phyloP scores from a whole-genome alignment of 1,284 basidiomycete species.

The Pascua sp. region DNA sequence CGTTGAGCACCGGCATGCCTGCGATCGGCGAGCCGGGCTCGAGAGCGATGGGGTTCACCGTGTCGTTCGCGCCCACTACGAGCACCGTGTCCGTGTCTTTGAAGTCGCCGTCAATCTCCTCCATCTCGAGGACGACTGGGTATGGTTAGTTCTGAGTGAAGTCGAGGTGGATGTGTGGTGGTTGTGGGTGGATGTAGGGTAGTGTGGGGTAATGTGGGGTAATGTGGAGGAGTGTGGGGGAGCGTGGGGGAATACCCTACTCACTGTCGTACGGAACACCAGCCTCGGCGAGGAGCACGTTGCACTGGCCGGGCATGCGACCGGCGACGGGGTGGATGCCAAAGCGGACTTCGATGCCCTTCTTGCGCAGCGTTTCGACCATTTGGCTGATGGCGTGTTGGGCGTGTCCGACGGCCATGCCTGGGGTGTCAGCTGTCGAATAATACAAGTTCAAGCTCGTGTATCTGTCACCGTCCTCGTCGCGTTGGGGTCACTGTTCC shows the following conservation, averaged over 20 bases:
- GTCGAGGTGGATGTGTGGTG: too few species aligned
- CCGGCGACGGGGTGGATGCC: slow-evolving; percentile 48
- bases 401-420: slow-evolving; percentile 81
- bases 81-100: slow-evolving; percentile 75
- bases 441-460: neutral
- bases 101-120: slow-evolving; percentile 87
- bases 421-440: neutral
- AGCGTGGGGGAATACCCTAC: slow-evolving; percentile 27
- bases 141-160: too few species aligned
- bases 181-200: too few species aligned
- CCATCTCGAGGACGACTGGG: slow-evolving; percentile 79
- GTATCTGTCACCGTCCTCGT: too few species aligned
- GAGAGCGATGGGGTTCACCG: slow-evolving; percentile 82
- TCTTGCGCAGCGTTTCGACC: slow-evolving; percentile 63
- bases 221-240: too few species aligned
- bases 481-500: too few species aligned
- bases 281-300: slow-evolving; percentile 78
- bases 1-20: slow-evolving; percentile 82
- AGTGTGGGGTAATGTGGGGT: too few species aligned
- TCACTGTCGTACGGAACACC: slow-evolving; percentile 81
- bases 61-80: slow-evolving; percentile 75
- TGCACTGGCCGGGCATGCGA: slow-evolving; percentile 60
- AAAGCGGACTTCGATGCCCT: slow-evolving; percentile 64
- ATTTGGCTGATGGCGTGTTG: slow-evolving; percentile 83
- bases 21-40: slow-evolving; percentile 78